Evolutionary conservation across 1,284 basidiomycete species (phyloP).

Genomic region (Xanthoconium separans): DNA sequence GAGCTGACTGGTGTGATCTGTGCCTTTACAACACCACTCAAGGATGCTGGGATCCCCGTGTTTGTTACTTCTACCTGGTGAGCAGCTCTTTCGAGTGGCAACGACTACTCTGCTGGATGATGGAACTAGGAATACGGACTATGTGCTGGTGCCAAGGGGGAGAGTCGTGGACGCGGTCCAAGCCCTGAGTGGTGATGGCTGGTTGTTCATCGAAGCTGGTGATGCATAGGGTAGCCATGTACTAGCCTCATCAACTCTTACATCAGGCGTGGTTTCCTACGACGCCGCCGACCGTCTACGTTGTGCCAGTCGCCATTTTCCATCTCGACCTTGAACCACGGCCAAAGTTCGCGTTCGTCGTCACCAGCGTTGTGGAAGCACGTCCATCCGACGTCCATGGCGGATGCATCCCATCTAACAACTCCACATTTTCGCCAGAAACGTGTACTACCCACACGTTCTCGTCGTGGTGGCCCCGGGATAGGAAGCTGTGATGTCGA

Average conservation of each 20-base stretch:
- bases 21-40: constrained; percentile 56
- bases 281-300: constrained; percentile 9
- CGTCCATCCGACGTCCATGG: constrained; percentile 20
- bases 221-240: not conserved
- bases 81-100: constrained; percentile 13
- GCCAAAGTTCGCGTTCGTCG: constrained; percentile 7
- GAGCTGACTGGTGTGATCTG: constrained; percentile 60
- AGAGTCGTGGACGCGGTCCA: constrained; percentile 41
- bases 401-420: constrained; percentile 22
- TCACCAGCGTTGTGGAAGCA: constrained; percentile 4
- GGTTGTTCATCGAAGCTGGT: constrained; percentile 36
- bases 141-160: constrained; percentile 52
- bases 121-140: constrained; percentile 61
- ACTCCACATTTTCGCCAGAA: constrained; percentile 47
- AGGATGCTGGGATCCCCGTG: constrained; percentile 52
- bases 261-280: constrained; percentile 4
- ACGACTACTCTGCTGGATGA: not conserved
- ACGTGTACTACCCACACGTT: constrained; percentile 77
- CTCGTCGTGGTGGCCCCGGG: constrained; percentile 74
- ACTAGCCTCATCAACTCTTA: constrained; percentile 2
- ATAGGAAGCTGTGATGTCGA: constrained; percentile 77
- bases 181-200: constrained; percentile 47
- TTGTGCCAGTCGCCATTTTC: constrained; percentile 2
- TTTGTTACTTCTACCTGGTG: constrained; percentile 74
- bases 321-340: not conserved